Conservation (phyloP, 2,329 filamentous ascomycete species). For the Coleophoma cylindrospora region DNA sequence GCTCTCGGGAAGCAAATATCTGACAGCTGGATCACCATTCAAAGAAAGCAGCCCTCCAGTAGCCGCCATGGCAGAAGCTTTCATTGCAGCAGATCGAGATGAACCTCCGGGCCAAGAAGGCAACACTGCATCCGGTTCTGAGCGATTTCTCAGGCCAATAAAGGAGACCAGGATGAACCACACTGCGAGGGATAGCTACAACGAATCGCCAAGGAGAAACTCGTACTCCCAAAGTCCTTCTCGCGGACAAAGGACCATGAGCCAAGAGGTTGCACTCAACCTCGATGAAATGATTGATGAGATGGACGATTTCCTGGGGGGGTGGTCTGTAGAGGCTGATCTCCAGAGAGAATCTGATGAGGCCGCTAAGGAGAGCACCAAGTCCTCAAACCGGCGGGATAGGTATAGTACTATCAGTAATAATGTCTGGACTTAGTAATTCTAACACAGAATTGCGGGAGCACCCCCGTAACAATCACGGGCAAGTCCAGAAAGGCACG, state of each 20-base stretch:
- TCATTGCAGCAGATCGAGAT: conserved; percentile 37
- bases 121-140: not conserved
- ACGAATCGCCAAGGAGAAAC: not conserved
- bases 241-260: not conserved
- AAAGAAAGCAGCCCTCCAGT: conserved; percentile 32
- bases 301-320: conserved; percentile 22
- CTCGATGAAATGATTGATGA: conserved; percentile 22
- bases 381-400: conserved; percentile 3
- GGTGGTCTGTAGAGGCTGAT: conserved; percentile 33
- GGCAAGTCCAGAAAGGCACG: too few species aligned
- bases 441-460: too few species aligned
- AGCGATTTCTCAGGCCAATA: conserved; percentile 41
- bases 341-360: conserved; percentile 25
- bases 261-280: conserved; percentile 3
- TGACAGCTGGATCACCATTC: conserved; percentile 1
- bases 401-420: conserved; percentile 15
- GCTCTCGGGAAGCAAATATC: conserved; percentile 5
- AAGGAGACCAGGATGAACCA: conserved; percentile 25
- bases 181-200: not conserved
- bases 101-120: conserved; percentile 8
- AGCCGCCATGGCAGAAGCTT: conserved; percentile 44
- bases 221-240: not conserved
- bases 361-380: conserved; percentile 3
- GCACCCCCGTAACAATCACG: too few species aligned
- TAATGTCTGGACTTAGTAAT: conserved; percentile 1